These are phyloP conservation scores for Neobulgaria alba DNA, from an alignment of 2,329 filamentous ascomycete species.

Conservation along the genomic window DNA sequence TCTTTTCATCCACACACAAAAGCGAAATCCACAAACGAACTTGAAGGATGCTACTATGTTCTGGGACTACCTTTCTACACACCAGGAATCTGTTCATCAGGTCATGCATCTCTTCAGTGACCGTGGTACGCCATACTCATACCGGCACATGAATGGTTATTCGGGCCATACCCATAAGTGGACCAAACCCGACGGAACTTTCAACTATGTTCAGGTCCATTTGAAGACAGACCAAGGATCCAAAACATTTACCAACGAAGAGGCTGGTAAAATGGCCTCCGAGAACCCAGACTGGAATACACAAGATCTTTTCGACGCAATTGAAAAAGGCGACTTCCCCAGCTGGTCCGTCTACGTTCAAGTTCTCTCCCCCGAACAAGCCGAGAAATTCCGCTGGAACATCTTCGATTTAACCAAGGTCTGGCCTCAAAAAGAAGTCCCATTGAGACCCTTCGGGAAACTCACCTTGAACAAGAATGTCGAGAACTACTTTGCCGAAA, in stretches of 20 bases:
- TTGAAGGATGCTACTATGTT: slow-evolving; percentile 50
- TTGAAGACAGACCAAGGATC: slow-evolving; percentile 54
- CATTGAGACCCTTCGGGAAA: slow-evolving; percentile 50
- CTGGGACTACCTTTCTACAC: slow-evolving; percentile 40
- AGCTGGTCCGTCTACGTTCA: slow-evolving; percentile 59
- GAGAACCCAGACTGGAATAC: slow-evolving; percentile 55
- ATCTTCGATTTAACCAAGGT: slow-evolving; percentile 64
- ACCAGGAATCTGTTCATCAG: slow-evolving; percentile 55
- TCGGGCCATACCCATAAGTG: slow-evolving; percentile 60
- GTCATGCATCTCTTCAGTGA: slow-evolving; percentile 60
- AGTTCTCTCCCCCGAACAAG: slow-evolving; percentile 51
- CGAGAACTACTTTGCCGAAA: slow-evolving; percentile 55
- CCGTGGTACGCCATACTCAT: slow-evolving; percentile 56
- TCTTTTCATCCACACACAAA: slow-evolving; percentile 69
- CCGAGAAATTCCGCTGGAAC: slow-evolving; percentile 52
- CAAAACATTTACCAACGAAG: slow-evolving; percentile 49
- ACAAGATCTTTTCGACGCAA: slow-evolving; percentile 56
- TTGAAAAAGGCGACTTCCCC: slow-evolving; percentile 50
- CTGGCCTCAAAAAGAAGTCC: slow-evolving; percentile 56
- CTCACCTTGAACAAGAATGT: slow-evolving; percentile 56
- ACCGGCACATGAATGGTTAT: slow-evolving; percentile 60
- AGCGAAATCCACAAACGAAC: slow-evolving; percentile 65
- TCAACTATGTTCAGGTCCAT: slow-evolving; percentile 59
- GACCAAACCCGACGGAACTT: slow-evolving; percentile 55
- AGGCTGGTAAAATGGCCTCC: slow-evolving; percentile 44